Percentiles rank a stretch among this genome's conserved stretches.
Evolutionary conservation across 2,329 filamentous ascomycete genomes (phyloP).

Genomic region (Penicillium paneum): DNA sequence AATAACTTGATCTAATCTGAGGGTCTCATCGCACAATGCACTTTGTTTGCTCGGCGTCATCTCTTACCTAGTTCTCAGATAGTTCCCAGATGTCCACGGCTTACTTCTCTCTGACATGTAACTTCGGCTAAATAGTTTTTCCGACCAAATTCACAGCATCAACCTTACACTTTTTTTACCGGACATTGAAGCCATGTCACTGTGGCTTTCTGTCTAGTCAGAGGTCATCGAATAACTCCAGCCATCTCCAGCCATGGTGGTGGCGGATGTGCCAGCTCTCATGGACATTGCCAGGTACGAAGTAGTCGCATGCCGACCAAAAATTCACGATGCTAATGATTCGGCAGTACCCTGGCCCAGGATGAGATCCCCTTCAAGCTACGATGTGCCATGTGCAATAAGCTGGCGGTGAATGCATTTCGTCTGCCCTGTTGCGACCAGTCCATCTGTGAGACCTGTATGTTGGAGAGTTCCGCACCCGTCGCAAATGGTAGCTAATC

Average conservation of each 20-base stretch:
- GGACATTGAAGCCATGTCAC: not conserved
- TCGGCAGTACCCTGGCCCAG: constrained; percentile 65
- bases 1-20: constrained; percentile 65
- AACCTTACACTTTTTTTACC: not conserved
- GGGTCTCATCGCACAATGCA: constrained; percentile 12
- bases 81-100: not conserved
- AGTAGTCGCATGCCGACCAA: not conserved
- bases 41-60: constrained; percentile 3
- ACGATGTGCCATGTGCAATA: constrained; percentile 89
- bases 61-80: too few relatives aligned
- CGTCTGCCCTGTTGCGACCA: constrained; percentile 94
- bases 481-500: not conserved
- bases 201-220: not conserved
- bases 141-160: constrained; percentile 19
- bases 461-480: constrained; percentile 31
- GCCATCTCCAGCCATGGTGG: constrained; percentile 33
- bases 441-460: constrained; percentile 87
- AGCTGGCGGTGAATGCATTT: constrained; percentile 84
- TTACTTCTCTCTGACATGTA: constrained; percentile 3
- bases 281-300: constrained; percentile 44
- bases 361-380: constrained; percentile 95
- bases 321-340: not conserved
- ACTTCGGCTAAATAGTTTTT: constrained; percentile 20
- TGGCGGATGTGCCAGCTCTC: constrained; percentile 40
- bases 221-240: not conserved